These are phyloP conservation scores for Dactylonectria macrodidyma DNA, from an alignment of 2,329 filamentous ascomycete genomes.

Conservation along the genomic window DNA sequence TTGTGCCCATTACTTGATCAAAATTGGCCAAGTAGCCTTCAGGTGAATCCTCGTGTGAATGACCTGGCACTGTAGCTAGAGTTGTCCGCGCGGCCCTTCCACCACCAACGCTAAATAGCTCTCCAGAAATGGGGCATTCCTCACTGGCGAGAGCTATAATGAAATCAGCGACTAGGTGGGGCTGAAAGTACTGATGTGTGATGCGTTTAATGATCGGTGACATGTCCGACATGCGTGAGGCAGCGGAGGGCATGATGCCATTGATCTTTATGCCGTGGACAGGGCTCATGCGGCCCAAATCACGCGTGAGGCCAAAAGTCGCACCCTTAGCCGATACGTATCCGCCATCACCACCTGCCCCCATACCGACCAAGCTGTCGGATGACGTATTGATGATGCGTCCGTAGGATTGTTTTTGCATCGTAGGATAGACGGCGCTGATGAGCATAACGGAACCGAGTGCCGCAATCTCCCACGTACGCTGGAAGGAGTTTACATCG, in stretches of 20 bases:
- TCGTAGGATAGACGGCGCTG: conserved; percentile 37
- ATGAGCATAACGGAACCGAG: conserved; percentile 32
- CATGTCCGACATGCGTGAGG: conserved; percentile 41
- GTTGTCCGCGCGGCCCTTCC: conserved; percentile 36
- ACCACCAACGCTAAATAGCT: conserved; percentile 30
- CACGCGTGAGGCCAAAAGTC: conserved; percentile 25
- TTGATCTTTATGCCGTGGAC: conserved; percentile 39
- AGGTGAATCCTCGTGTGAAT: conserved; percentile 24
- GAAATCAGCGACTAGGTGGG: conserved; percentile 28
- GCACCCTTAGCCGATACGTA: conserved; percentile 36
- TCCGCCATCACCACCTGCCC: conserved; percentile 35
- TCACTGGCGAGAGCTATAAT: conserved; percentile 35
- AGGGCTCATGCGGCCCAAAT: conserved; percentile 31
- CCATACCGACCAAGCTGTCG: conserved; percentile 38
- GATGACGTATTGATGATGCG: conserved; percentile 31
- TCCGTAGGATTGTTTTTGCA: conserved; percentile 31
- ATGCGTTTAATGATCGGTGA: conserved; percentile 35
- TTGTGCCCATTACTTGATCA: conserved; percentile 32
- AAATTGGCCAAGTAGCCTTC: conserved; percentile 37
- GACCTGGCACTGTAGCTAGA: conserved; percentile 38
- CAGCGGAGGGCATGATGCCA: conserved; percentile 34
- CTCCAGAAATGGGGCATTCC: conserved; percentile 39
- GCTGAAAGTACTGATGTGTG: conserved; percentile 35
- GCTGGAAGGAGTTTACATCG: conserved; percentile 27
- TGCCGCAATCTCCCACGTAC: conserved; percentile 32